These are phyloP conservation scores for Eucalyptus melliodora DNA, from an alignment of 345 rosid genomes.

Conservation along the genomic window DNA sequence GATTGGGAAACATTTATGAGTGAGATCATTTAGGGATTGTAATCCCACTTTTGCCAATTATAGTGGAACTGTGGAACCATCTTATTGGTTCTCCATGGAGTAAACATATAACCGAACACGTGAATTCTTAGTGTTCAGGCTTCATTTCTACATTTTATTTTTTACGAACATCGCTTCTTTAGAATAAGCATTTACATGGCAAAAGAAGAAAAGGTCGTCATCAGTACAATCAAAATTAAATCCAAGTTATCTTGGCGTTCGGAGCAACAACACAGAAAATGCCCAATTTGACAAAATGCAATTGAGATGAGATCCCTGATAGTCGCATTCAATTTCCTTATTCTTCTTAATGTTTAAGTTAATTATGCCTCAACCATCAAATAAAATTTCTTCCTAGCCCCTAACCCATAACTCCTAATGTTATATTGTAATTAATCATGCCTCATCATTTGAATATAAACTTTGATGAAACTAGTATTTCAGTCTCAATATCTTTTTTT, in stretches of 20 bases:
- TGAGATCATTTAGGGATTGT: background rate
- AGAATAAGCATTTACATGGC: fast-evolving
- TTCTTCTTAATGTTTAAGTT: background rate
- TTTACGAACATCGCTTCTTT: fast-evolving
- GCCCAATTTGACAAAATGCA: background rate
- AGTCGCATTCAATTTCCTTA: background rate
- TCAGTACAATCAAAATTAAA: background rate
- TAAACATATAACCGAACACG: background rate
- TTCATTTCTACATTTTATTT: background rate
- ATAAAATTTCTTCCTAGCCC: fast-evolving
- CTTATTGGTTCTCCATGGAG: background rate
- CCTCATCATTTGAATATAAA: background rate
- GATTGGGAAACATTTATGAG: background rate
- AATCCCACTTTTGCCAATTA: background rate
- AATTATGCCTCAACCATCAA: too few species aligned
- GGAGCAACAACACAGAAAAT: background rate
- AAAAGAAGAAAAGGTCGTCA: background rate
- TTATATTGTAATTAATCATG: background rate
- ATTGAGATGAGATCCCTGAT: background rate
- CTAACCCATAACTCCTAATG: too few species aligned
- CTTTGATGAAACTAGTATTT: background rate
- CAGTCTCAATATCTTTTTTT: background rate
- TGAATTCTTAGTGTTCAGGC: fast-evolving
- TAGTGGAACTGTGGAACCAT: background rate
- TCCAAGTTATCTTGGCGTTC: background rate